A percentile compares a stretch with the other conserved stretches of the same genome.
Evolutionary conservation across 768 basidiomycete species (phyloP).

Genomic region (Tricholoma furcatifolium): DNA sequence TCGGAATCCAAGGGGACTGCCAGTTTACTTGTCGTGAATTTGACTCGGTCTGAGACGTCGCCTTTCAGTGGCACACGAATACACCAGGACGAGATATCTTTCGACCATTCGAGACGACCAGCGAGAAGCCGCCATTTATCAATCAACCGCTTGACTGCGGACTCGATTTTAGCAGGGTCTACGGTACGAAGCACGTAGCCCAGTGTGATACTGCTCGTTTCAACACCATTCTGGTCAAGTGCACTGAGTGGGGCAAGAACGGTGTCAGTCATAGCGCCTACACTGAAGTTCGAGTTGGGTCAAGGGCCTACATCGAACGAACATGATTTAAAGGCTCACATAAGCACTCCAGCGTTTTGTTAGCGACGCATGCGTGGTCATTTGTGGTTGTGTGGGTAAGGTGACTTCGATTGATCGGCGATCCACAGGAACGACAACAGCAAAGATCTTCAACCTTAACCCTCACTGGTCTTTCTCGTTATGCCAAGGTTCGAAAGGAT

Average conservation of each 20-base stretch:
- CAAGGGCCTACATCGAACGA: too few species aligned
- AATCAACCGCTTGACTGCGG: not conserved
- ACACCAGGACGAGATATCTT: not conserved
- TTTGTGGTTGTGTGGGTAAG: too few species aligned
- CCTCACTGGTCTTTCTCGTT: too few species aligned
- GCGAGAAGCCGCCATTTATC: conserved; percentile 11
- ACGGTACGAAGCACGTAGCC: conserved; percentile 7
- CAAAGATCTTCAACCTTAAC: too few species aligned
- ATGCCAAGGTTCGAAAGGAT: too few species aligned
- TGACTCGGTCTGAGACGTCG: not conserved
- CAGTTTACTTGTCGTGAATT: not conserved
- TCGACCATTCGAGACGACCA: not conserved
- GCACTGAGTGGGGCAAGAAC: conserved; percentile 8
- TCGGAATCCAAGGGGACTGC: not conserved
- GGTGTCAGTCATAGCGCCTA: not conserved
- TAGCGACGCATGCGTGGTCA: too few species aligned
- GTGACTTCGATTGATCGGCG: too few species aligned
- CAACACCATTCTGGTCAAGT: not conserved
- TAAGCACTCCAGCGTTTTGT: too few species aligned
- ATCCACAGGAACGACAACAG: too few species aligned
- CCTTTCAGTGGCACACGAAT: not conserved
- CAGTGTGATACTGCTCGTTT: not conserved
- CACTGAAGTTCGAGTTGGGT: not conserved
- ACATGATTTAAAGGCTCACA: too few species aligned
- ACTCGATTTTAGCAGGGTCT: not conserved